phyloP scores from a whole-genome alignment of 176 grass and related monocot genomes.

The Oryza rufipogon region DNA sequence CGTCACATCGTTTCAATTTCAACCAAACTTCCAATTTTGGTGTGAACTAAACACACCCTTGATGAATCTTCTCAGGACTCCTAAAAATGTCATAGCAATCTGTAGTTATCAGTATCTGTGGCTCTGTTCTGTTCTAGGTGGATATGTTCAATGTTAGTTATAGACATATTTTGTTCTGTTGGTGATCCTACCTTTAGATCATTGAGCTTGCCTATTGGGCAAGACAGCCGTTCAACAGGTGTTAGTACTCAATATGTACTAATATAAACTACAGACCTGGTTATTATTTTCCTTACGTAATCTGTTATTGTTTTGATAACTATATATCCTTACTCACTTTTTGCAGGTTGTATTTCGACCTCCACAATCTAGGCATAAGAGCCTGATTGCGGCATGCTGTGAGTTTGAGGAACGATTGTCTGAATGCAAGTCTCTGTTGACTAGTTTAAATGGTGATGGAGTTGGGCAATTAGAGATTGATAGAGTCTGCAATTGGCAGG shows the following conservation, averaged over 20 bases:
- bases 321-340: neutral
- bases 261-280: neutral
- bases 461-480: slow-evolving; percentile 59
- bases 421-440: slow-evolving; percentile 52
- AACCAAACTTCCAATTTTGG: too few relatives aligned
- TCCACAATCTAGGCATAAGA: slow-evolving; percentile 63
- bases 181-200: slow-evolving; percentile 8
- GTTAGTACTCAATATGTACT: neutral
- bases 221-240: neutral
- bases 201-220: neutral
- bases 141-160: neutral
- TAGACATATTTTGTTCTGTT: slow-evolving; percentile 4
- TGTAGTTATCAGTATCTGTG: too few relatives aligned
- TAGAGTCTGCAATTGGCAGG: slow-evolving; percentile 86
- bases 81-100: neutral
- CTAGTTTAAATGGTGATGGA: slow-evolving; percentile 46
- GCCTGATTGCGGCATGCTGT: slow-evolving; percentile 63
- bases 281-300: neutral
- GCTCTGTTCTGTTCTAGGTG: too few relatives aligned
- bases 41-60: neutral
- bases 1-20: too few relatives aligned
- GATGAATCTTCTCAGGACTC: neutral
- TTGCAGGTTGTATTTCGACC: slow-evolving; percentile 89
- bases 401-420: slow-evolving; percentile 65
- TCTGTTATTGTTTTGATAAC: slow-evolving; percentile 8